phyloP scores from a whole-genome alignment of 768 basidiomycete species.

The Mycena indigotica region DNA sequence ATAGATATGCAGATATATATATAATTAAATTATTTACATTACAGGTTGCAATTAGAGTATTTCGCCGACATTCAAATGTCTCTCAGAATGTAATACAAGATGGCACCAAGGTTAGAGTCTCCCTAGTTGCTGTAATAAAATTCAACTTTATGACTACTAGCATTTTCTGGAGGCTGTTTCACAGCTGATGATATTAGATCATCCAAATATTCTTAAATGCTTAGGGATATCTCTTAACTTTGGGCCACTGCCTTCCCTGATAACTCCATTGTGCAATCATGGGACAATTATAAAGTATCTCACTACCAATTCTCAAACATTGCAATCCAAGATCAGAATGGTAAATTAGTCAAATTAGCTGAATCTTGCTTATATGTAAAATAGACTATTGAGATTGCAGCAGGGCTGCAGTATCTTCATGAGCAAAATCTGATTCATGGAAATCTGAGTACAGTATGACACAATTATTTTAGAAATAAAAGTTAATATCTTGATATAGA shows the following conservation, averaged over 20 bases:
- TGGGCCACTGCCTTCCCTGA: conserved; percentile 18
- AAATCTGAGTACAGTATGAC: conserved; percentile 18
- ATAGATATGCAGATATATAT: not conserved
- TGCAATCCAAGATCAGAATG: conserved; percentile 6
- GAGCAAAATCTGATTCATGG: conserved; percentile 21
- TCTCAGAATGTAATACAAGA: not conserved
- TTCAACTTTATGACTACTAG: not conserved
- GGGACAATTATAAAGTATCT: conserved; percentile 18
- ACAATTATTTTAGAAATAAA: not conserved
- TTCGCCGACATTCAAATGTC: not conserved
- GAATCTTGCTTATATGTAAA: not conserved
- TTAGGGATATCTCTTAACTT: conserved; percentile 16
- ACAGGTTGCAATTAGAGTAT: not conserved
- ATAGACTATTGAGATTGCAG: conserved; percentile 10
- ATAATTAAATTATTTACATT: not conserved
- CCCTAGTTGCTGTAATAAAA: no score
- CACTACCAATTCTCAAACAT: not conserved
- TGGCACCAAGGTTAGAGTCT: not conserved
- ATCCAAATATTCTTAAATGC: conserved; percentile 14
- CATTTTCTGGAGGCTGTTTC: conserved; percentile 6
- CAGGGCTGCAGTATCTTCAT: conserved; percentile 22
- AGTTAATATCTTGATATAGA: conserved; percentile 5
- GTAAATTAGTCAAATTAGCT: not conserved
- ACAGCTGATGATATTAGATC: conserved; percentile 7
- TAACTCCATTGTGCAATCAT: conserved; percentile 11